phyloP scores from a whole-genome alignment of 441 rosid genomes.

The Hura crepitans region DNA sequence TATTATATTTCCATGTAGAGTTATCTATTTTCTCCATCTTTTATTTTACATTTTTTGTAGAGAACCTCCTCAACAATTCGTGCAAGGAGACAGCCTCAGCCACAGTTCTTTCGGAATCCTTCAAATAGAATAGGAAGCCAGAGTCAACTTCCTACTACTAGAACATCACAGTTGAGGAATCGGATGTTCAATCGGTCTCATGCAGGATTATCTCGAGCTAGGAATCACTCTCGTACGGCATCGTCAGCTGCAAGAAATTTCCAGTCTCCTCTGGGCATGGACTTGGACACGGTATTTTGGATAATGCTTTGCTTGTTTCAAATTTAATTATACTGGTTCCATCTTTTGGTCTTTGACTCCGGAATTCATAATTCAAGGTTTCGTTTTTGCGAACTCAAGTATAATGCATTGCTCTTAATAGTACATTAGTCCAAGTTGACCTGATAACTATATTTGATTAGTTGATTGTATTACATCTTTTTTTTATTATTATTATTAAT shows the following conservation, averaged over 20 bases:
- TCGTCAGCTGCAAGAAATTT: conserved; percentile 36
- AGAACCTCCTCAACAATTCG: conserved; percentile 35
- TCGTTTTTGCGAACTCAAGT: not conserved
- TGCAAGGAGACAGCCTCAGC: conserved; percentile 39
- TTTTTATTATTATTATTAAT: too few species aligned
- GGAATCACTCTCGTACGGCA: conserved; percentile 25
- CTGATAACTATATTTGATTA: conserved; percentile 4
- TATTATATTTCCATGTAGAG: not conserved
- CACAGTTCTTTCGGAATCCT: conserved; percentile 36
- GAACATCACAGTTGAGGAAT: conserved; percentile 48
- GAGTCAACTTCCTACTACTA: conserved; percentile 35
- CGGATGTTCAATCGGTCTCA: conserved; percentile 39
- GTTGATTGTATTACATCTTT: not conserved
- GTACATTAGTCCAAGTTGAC: not conserved
- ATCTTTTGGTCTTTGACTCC: not conserved
- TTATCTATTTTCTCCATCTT: not conserved
- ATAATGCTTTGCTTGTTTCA: not conserved
- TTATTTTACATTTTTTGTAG: conserved; percentile 29
- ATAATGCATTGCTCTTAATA: not conserved
- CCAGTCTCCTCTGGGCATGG: conserved; percentile 61
- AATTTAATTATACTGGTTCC: not conserved
- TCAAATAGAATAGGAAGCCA: conserved; percentile 48
- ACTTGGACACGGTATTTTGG: conserved; percentile 53
- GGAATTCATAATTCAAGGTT: not conserved
- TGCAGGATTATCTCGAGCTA: conserved; percentile 21